These are phyloP conservation scores for Saitozyma sp. DNA, from an alignment of 768 basidiomycete genomes.

Conservation along the genomic window DNA sequence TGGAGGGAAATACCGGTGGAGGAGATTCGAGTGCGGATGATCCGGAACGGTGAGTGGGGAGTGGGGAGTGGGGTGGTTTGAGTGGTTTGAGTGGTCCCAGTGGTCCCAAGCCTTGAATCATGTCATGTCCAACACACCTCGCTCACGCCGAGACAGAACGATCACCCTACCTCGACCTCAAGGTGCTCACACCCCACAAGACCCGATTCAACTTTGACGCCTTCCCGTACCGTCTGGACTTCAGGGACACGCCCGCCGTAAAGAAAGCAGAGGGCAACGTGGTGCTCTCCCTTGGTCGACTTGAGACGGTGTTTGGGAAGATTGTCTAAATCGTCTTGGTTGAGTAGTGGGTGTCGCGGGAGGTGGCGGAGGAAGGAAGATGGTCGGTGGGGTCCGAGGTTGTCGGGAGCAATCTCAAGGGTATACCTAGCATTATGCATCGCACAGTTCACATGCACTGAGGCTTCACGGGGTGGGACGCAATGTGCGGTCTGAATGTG, in stretches of 20 bases:
- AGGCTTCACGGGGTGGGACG: too few relatives aligned
- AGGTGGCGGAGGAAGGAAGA: too few relatives aligned
- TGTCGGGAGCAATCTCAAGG: too few relatives aligned
- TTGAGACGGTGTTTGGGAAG: conserved; percentile 32
- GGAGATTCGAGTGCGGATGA: conserved; percentile 6
- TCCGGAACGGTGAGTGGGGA: not conserved
- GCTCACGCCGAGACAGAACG: conserved; percentile 1
- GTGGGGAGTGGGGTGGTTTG: too few relatives aligned
- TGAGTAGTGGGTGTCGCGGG: too few relatives aligned
- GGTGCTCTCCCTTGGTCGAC: conserved; percentile 25
- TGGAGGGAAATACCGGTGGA: conserved; percentile 7
- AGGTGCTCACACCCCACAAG: not conserved
- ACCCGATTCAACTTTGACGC: conserved; percentile 17
- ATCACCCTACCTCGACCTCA: conserved; percentile 10
- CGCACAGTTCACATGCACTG: not conserved
- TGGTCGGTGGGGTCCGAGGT: too few relatives aligned
- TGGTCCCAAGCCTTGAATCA: not conserved
- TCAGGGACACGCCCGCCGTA: conserved; percentile 15
- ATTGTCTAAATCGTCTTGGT: conserved; percentile 1
- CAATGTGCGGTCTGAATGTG: too few relatives aligned
- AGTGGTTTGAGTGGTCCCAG: too few relatives aligned
- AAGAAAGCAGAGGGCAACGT: conserved; percentile 22
- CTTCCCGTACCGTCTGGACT: conserved; percentile 27
- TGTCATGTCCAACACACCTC: not conserved
- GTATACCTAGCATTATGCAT: not conserved